Percentiles rank a stretch among this genome's conserved stretches.
These are phyloP conservation scores for Coffea humblotiana DNA, from an alignment of 305 asterid species.

Conservation along the genomic window DNA sequence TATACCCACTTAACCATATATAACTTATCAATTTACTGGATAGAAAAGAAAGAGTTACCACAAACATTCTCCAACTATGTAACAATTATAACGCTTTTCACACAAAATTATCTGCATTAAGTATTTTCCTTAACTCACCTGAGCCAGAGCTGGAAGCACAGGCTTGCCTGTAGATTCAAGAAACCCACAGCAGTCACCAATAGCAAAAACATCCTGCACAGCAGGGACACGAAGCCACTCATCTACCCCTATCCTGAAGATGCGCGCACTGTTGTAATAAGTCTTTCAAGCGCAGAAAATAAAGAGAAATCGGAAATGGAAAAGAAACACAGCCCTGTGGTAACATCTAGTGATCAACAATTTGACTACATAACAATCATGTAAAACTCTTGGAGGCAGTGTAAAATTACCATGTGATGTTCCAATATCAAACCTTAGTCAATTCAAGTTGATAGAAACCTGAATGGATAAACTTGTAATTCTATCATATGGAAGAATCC, in stretches of 20 bases:
- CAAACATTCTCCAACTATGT: not conserved
- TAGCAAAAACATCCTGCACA: constrained; percentile 71
- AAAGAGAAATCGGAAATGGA: not conserved
- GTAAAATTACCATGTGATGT: not conserved
- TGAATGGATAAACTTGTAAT: not conserved
- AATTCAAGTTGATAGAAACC: not conserved
- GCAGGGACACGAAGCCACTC: constrained; percentile 92
- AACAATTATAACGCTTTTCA: not conserved
- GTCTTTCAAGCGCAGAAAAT: not conserved
- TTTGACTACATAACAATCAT: not conserved
- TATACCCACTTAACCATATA: not conserved
- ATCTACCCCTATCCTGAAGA: constrained; percentile 82
- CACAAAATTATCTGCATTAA: not conserved
- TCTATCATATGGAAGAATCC: not conserved
- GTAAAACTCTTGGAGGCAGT: not conserved
- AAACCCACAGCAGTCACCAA: constrained; percentile 93
- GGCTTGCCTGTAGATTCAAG: constrained; percentile 85
- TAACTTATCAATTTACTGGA: not conserved
- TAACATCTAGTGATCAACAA: not conserved
- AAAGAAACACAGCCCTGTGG: not conserved
- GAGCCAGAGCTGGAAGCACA: constrained; percentile 96
- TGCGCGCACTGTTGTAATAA: constrained; percentile 17
- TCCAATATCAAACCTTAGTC: not conserved
- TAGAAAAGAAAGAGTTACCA: not conserved
- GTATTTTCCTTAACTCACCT: constrained; percentile 40